phyloP scores from a whole-genome alignment of 805 yeast genomes.

The Candida adriatica region DNA sequence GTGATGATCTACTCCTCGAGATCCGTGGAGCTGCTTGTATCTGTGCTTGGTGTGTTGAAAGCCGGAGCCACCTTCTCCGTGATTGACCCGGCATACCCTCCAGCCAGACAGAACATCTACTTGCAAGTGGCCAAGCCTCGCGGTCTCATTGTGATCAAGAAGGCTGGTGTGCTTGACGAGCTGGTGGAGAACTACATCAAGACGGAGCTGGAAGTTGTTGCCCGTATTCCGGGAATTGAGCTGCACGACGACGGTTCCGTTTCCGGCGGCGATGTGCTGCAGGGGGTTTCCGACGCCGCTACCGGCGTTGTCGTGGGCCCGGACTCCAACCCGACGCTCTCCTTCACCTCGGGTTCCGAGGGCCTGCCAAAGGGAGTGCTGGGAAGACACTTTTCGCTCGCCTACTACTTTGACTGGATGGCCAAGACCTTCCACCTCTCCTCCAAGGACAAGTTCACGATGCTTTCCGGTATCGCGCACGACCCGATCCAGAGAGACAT shows the following conservation, averaged over 20 bases:
- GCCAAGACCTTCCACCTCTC: slow-evolving; percentile 72
- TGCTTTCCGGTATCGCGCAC: slow-evolving; percentile 98
- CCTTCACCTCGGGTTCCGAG: slow-evolving; percentile 96
- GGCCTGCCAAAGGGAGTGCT: slow-evolving; percentile 98
- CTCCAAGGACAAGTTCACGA: slow-evolving; percentile 82
- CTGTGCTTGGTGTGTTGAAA: slow-evolving; percentile 95
- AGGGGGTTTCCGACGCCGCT: slow-evolving; percentile 41
- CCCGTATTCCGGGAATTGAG: slow-evolving; percentile 72
- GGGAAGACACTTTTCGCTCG: slow-evolving; percentile 94
- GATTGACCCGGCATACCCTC: slow-evolving; percentile 98
- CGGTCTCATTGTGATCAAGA: slow-evolving; percentile 82
- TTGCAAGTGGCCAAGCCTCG: slow-evolving; percentile 88
- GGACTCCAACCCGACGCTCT: slow-evolving; percentile 92
- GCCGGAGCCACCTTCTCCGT: slow-evolving; percentile 99
- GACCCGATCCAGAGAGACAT: slow-evolving; percentile 99
- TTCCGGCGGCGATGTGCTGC: slow-evolving; percentile 37
- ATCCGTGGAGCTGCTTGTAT: slow-evolving; percentile 94
- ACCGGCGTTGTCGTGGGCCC: slow-evolving; percentile 96
- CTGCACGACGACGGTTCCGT: slow-evolving; percentile 70
- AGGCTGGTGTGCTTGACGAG: slow-evolving; percentile 79
- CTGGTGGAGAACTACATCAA: slow-evolving; percentile 73
- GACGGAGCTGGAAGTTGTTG: slow-evolving; percentile 62
- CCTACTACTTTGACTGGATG: slow-evolving; percentile 99
- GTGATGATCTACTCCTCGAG: slow-evolving; percentile 97
- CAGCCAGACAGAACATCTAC: slow-evolving; percentile 93